Percentiles rank a stretch among this genome's conserved stretches.
phyloP scores from a whole-genome alignment of 768 basidiomycete genomes.

The Chalciporus piperatus region DNA sequence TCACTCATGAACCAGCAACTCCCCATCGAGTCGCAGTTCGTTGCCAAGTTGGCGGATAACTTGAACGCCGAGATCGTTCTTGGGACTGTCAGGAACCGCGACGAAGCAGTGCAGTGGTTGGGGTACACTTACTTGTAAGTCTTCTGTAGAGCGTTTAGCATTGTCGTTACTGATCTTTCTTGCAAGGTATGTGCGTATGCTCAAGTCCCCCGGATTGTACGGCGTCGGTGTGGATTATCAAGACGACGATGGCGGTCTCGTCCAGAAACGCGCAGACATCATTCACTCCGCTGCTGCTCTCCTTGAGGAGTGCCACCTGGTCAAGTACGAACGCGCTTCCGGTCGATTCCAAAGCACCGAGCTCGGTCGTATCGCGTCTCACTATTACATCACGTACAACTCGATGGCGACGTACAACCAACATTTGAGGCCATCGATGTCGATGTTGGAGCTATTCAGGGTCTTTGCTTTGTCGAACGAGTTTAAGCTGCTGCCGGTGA shows the following conservation, averaged over 20 bases:
- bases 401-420: constrained; percentile 98
- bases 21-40: constrained; percentile 95
- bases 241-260: constrained; percentile 75
- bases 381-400: constrained; percentile 93
- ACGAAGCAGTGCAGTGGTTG: constrained; percentile 97
- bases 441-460: constrained; percentile 85
- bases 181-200: constrained; percentile 88
- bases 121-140: constrained; percentile 91
- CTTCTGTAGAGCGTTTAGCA: not conserved
- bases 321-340: constrained; percentile 89
- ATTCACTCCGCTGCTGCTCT: constrained; percentile 89
- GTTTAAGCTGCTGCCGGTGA: constrained; percentile 85
- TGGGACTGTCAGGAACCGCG: constrained; percentile 90
- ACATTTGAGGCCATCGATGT: constrained; percentile 85
- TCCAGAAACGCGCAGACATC: constrained; percentile 95
- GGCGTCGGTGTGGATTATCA: constrained; percentile 87
- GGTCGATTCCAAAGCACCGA: constrained; percentile 93
- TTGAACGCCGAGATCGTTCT: constrained; percentile 96
- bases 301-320: constrained; percentile 88
- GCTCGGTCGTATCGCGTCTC: constrained; percentile 89
- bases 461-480: constrained; percentile 96
- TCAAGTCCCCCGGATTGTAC: constrained; percentile 85
- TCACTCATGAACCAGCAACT: constrained; percentile 95
- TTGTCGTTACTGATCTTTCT: constrained; percentile 5
- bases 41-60: constrained; percentile 89